phyloP scores from a whole-genome alignment of 164 flowering plant species.

The Nymphaea colorata region DNA sequence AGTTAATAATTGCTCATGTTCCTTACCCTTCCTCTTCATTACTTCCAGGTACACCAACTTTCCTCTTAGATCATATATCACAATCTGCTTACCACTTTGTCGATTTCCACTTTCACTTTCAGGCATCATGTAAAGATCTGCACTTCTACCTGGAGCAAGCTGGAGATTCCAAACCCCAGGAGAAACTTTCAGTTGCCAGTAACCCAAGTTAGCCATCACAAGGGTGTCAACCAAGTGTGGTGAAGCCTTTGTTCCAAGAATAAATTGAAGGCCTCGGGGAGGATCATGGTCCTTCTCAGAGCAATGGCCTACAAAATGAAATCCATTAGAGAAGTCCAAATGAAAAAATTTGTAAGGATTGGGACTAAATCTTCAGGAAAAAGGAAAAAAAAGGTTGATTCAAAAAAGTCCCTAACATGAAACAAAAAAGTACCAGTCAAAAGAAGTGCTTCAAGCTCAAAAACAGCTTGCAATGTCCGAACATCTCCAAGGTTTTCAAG shows the following conservation, averaged over 20 bases:
- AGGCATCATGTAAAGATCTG: conserved; percentile 65
- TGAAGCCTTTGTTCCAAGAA: conserved; percentile 72
- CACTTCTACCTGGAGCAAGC: conserved; percentile 97
- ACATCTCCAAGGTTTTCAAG: conserved; percentile 90
- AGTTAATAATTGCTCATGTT: conserved; percentile 65
- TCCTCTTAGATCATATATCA: conserved; percentile 77
- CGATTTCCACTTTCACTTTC: conserved; percentile 36
- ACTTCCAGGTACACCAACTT: conserved; percentile 87
- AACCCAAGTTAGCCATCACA: conserved; percentile 97
- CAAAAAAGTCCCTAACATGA: neutral
- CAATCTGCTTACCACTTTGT: conserved; percentile 45
- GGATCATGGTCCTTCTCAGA: conserved; percentile 95
- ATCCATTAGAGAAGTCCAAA: neutral
- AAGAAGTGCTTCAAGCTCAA: conserved; percentile 92
- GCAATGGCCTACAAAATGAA: conserved; percentile 65
- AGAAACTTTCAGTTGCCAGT: conserved; percentile 97
- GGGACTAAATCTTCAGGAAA: neutral
- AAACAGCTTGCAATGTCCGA: conserved; percentile 84
- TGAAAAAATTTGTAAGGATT: conserved; percentile 2
- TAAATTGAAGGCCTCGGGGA: conserved; percentile 92
- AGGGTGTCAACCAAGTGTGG: conserved; percentile 95
- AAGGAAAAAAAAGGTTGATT: neutral
- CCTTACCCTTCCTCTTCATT: conserved; percentile 76
- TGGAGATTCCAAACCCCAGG: conserved; percentile 98
- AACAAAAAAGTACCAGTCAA: conserved; percentile 55